Base-by-base conservation (phyloP, 2,329 filamentous ascomycete genomes). In the Acrodontium crateriforme region DNA sequence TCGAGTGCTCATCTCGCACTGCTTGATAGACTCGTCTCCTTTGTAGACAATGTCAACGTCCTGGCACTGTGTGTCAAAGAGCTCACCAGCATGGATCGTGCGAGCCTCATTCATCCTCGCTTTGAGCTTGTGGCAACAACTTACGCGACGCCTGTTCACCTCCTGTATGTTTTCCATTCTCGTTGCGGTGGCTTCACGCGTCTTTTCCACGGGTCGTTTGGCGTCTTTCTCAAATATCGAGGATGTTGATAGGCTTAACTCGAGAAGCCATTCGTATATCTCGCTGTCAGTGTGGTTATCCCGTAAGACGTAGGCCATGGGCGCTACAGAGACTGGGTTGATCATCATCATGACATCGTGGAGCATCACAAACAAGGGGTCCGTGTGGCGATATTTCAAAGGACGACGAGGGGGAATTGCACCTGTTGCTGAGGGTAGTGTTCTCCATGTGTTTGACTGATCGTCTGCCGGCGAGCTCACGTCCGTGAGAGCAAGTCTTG, bases 31-130 rank as follows among this genome's bases (percentile, higher is more conserved):
- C 13, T 16, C 6, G 2, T 18, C 16, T 22, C 15, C 15, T 21
- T 25, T 24, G 27, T 25, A 33, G 23, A 29, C 18, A 22, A 33
- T 15, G 14, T 33, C 30, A 13, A 33, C 30, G 18, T 33, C 30
- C 9, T 17, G 11, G 6, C 25, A 21, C n/a, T 16, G 22, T 5
- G 6, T 6, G 9, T 29, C 30, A 7, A 16, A 22, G 6, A 33
- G 27, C 9, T 20, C 17, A 12, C 25, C 14, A n/a, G 26, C 21
- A 15, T 24, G 27, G 17, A 21, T 21, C 10, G 22, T 18, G 12
- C 27, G 27, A n/a, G 30, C 30, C 9, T 33, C 16, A 3, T 18
- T 6, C 7, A 32, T 32, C 19, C 19, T 18, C 25, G 23, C 16
- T 8, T 12, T 6, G 7, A 32, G 15, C 18, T 9, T 9, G 11